A percentile compares a stretch with the other conserved stretches of the same genome.
phyloP scores from a whole-genome alignment of 495 filamentous ascomycete species.

The Friedmanniomyces endolithicus region DNA sequence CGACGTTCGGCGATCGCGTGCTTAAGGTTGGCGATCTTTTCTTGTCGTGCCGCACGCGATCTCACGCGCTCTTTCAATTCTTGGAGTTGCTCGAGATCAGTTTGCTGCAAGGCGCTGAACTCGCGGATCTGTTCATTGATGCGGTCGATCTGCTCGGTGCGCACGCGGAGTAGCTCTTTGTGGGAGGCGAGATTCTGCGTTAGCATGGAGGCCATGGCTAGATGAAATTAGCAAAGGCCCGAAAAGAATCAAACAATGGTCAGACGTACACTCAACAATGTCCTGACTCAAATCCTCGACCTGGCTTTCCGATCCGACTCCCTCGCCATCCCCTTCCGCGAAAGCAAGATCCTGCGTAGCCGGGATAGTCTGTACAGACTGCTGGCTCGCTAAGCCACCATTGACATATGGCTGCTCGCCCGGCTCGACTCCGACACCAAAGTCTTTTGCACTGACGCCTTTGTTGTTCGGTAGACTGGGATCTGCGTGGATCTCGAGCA shows the following conservation, averaged over 20 bases:
- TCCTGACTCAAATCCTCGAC: slow-evolving; percentile 35
- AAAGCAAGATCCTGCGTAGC: slow-evolving; percentile 25
- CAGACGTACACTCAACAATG: slow-evolving; percentile 35
- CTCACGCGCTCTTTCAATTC: slow-evolving; percentile 48
- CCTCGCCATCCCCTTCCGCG: not conserved
- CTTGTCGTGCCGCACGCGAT: slow-evolving; percentile 45
- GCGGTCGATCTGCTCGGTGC: slow-evolving; percentile 68
- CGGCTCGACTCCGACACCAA: slow-evolving; percentile 72
- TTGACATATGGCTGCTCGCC: slow-evolving; percentile 22
- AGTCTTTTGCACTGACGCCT: slow-evolving; percentile 75
- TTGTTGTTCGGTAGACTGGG: slow-evolving; percentile 77
- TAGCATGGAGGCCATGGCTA: slow-evolving; percentile 64
- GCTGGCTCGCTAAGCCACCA: slow-evolving; percentile 3
- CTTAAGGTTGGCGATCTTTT: slow-evolving; percentile 49
- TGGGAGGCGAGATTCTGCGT: slow-evolving; percentile 61
- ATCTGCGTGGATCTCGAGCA: slow-evolving; percentile 87
- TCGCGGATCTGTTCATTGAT: slow-evolving; percentile 67
- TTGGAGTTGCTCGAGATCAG: slow-evolving; percentile 59
- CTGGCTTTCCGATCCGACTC: slow-evolving; percentile 20
- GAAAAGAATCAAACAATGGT: not conserved
- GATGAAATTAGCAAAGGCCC: not conserved
- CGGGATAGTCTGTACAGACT: not conserved
- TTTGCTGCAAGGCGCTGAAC: slow-evolving; percentile 61
- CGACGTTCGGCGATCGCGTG: slow-evolving; percentile 41
- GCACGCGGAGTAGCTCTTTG: slow-evolving; percentile 58